Base-by-base conservation (phyloP, 306 rosid genomes). In the Quercus suber region DNA sequence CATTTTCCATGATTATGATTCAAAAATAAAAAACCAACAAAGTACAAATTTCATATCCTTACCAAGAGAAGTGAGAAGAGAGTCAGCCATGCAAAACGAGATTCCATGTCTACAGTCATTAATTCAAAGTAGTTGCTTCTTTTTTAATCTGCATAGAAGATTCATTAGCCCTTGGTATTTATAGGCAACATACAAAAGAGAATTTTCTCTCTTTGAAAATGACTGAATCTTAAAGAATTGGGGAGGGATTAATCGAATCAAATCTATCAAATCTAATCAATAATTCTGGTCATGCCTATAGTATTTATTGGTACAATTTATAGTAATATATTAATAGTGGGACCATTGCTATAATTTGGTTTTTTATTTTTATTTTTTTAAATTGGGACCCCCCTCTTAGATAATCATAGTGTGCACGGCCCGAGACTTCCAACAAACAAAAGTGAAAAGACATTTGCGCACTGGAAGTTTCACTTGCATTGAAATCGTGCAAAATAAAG, bases 41-140 rank as follows among this genome's bases (percentile, higher is more conserved):
- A 77, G 3, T 0, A 15, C 6, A 20, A 14, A 12, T 52, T 33
- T 4, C 6, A 30, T 6, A n/a, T 18, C 7, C 41, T 79, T 75
- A 83, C 86, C 80, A 75, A 33, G n/a, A 83, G 71, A 30, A 83
- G 81, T 61, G 69, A 31, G 45, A 83, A 68, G 33, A 82, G 69
- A 58, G 43, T n/a, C 74, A 74, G 69, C 70, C 71, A 52, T 20
- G 80, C 60, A 30, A 30, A 10, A 28, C 61, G 30, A 51, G 55
- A 65, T 4, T 23, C 10, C 65, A 59, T 59, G 17, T 59, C 6
- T 59, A 20, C 15, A 11, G 3, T 59, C 41, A 1, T 14, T 27
- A 49, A 6, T 25, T 13, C 4, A 13, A 14, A 27, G 15, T 18
- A 5, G 37, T 15, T 63, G n/a, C 69, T 63, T 28, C 69, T 27